A percentile compares a stretch with the other conserved stretches of the same genome.
Conservation (phyloP, 192 early-diverging fungal genomes). For the Linnemannia hyalina region DNA sequence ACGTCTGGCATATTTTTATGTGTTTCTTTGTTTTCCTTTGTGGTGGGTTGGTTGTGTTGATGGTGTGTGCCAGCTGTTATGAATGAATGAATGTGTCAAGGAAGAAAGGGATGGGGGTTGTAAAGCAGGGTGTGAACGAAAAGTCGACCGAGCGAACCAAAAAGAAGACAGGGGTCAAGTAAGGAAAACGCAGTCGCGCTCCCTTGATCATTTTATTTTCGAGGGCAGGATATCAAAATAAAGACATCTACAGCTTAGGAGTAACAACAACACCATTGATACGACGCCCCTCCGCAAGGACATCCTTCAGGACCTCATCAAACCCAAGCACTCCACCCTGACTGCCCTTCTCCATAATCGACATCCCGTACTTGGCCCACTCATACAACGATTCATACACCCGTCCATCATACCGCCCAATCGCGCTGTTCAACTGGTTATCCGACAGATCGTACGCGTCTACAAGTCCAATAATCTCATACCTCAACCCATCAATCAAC, state of each 20-base stretch:
- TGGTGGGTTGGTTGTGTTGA: neutral
- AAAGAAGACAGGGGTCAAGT: neutral
- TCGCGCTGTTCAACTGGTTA: slow-evolving; percentile 85
- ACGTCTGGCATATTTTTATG: neutral
- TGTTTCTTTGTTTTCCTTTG: neutral
- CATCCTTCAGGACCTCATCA: slow-evolving; percentile 48
- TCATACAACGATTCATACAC: slow-evolving; percentile 80
- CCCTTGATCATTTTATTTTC: neutral
- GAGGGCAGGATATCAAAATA: too few relatives aligned
- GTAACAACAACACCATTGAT: slow-evolving; percentile 26
- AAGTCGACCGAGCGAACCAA: neutral
- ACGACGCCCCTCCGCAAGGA: slow-evolving; percentile 42
- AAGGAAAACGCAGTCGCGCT: neutral
- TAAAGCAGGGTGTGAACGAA: neutral
- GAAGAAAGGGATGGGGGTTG: too few relatives aligned
- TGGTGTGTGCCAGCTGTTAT: too few relatives aligned
- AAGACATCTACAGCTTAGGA: slow-evolving; percentile 27
- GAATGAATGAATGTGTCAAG: neutral
- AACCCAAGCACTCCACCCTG: slow-evolving; percentile 44
- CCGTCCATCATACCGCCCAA: slow-evolving; percentile 89
- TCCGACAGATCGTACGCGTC: slow-evolving; percentile 90
- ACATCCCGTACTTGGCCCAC: slow-evolving; percentile 61
- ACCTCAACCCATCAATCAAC: slow-evolving; percentile 71
- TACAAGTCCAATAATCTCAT: slow-evolving; percentile 82
- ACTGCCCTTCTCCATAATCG: slow-evolving; percentile 39